These are phyloP conservation scores for Fusarium continuum DNA, from an alignment of 2,329 filamentous ascomycete genomes.

Conservation along the genomic window DNA sequence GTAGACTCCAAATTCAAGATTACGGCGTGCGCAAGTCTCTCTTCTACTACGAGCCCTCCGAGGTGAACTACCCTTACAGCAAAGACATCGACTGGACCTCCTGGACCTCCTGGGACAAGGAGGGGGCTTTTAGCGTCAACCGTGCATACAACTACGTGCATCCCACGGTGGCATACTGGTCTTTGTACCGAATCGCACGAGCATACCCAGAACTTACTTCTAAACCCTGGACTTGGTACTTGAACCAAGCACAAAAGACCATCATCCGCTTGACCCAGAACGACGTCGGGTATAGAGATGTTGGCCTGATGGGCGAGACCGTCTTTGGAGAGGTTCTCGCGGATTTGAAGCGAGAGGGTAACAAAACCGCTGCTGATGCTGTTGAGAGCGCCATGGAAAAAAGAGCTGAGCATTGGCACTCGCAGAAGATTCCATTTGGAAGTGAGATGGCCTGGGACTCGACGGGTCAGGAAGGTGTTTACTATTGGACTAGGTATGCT, in stretches of 20 bases:
- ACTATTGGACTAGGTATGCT: conserved; percentile 62
- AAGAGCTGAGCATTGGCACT: conserved; percentile 61
- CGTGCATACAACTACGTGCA: conserved; percentile 70
- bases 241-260: conserved; percentile 63
- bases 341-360: conserved; percentile 60
- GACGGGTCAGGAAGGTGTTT: conserved; percentile 69
- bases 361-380: conserved; percentile 49
- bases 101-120: conserved; percentile 62
- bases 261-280: conserved; percentile 51
- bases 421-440: conserved; percentile 62
- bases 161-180: conserved; percentile 64
- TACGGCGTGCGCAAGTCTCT: conserved; percentile 63
- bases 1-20: conserved; percentile 56
- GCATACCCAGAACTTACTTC: conserved; percentile 57
- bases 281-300: conserved; percentile 55
- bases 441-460: conserved; percentile 72
- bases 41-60: conserved; percentile 64
- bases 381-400: conserved; percentile 58
- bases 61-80: conserved; percentile 56
- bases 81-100: conserved; percentile 56
- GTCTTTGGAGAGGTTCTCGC: conserved; percentile 62
- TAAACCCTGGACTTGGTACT: conserved; percentile 63
- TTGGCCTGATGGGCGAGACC: conserved; percentile 68
- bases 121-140: conserved; percentile 55
- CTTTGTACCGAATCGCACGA: conserved; percentile 63